These are phyloP conservation scores for Irineochytrium annulatum DNA, from an alignment of 192 early-diverging fungal genomes.

Conservation along the genomic window DNA sequence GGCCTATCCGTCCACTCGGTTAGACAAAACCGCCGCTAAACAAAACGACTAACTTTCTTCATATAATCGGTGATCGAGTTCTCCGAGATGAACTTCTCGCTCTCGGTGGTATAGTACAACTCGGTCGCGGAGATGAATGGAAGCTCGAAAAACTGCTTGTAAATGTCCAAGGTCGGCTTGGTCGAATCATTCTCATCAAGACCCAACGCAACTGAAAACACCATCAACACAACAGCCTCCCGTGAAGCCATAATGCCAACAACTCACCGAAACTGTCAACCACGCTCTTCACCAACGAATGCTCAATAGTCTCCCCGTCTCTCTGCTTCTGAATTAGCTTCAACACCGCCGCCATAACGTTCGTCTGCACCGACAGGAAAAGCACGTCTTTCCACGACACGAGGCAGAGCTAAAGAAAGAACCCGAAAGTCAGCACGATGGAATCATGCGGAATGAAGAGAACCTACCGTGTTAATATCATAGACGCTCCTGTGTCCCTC, in stretches of 20 bases:
- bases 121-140: conserved; percentile 78
- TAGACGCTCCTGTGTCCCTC: conserved; percentile 84
- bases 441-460: background rate
- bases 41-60: conserved; percentile 63
- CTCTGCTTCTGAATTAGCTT: conserved; percentile 76
- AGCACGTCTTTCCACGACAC: conserved; percentile 84
- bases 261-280: conserved; percentile 84
- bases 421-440: background rate
- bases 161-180: conserved; percentile 80
- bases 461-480: conserved; percentile 88
- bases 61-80: conserved; percentile 93
- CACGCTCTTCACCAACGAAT: conserved; percentile 77
- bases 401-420: conserved; percentile 61
- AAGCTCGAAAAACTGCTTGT: conserved; percentile 80
- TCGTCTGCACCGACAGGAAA: conserved; percentile 60
- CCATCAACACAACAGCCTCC: background rate
- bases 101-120: conserved; percentile 85
- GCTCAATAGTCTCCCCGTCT: conserved; percentile 87
- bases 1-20: conserved; percentile 40
- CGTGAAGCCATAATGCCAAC: background rate
- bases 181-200: conserved; percentile 75
- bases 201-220: conserved; percentile 65
- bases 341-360: conserved; percentile 74
- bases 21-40: background rate
- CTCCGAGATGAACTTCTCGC: conserved; percentile 84